Percentiles rank a stretch among this genome's conserved stretches.
phyloP scores from a whole-genome alignment of 352 stramenopile species.

The Globisporangium alternatum region DNA sequence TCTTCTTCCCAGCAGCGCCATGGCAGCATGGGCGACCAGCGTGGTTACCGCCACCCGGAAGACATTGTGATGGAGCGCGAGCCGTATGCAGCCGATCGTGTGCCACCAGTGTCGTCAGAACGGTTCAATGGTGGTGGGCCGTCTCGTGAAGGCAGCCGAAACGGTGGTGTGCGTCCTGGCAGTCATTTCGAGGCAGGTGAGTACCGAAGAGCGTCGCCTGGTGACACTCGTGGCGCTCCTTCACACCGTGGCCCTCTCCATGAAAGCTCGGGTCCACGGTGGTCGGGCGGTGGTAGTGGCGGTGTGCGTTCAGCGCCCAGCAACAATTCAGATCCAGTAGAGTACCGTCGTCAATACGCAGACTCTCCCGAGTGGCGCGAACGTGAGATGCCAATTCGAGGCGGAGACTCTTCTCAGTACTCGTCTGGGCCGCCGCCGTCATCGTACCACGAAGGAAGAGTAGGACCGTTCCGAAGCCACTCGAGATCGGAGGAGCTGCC shows the following conservation, averaged over 20 bases:
- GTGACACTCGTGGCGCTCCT: neutral
- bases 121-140: neutral
- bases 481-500: neutral
- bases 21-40: neutral
- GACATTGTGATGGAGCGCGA: conserved; percentile 12
- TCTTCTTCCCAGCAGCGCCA: neutral
- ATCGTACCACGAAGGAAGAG: neutral
- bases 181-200: neutral
- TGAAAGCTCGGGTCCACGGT: neutral
- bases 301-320: neutral
- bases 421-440: neutral
- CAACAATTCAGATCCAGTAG: neutral
- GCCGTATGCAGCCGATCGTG: conserved; percentile 4
- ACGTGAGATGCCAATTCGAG: conserved; percentile 14
- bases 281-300: neutral
- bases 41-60: neutral
- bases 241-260: neutral
- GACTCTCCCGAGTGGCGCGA: conserved; percentile 41
- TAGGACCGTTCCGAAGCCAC: neutral
- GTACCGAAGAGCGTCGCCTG: conserved; percentile 4
- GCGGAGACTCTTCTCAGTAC: neutral
- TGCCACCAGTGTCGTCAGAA: neutral
- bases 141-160: neutral
- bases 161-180: neutral
- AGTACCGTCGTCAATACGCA: conserved; percentile 33